These are phyloP conservation scores for Picea sitchensis DNA, from an alignment of 75 land plant species.

Conservation along the genomic window DNA sequence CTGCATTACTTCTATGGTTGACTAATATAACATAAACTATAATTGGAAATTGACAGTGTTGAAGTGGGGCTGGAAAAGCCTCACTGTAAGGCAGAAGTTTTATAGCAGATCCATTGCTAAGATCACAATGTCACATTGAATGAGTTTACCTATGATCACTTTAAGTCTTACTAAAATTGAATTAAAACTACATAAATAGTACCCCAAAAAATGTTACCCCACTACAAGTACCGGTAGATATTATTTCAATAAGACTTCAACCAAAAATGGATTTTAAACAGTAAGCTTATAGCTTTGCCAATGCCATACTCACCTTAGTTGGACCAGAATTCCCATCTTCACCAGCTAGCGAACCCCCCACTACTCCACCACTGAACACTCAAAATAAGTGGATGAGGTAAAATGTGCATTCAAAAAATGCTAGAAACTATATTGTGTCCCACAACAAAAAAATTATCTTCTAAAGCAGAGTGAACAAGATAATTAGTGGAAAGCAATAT, in stretches of 20 bases:
- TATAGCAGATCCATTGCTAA: neutral
- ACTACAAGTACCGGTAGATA: neutral
- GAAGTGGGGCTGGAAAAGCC: neutral
- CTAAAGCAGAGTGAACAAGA: neutral
- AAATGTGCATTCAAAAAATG: neutral
- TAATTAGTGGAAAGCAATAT: neutral
- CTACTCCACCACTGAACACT: neutral
- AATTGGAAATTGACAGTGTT: neutral
- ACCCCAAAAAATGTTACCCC: neutral
- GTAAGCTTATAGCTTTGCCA: neutral
- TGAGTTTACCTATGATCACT: neutral
- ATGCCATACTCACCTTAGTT: constrained; percentile 5
- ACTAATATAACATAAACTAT: neutral
- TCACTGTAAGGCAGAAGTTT: neutral
- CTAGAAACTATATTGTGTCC: neutral
- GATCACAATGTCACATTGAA: neutral
- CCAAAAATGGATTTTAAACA: neutral
- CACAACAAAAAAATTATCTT: neutral
- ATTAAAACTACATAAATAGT: neutral
- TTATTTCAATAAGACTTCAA: neutral
- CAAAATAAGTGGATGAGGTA: neutral
- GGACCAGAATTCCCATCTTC: constrained; percentile 1
- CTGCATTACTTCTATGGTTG: neutral
- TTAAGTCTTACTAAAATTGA: neutral
- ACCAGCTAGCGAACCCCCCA: neutral